Base-by-base conservation (phyloP, 768 basidiomycete genomes). In the Dioszegia crocea region DNA sequence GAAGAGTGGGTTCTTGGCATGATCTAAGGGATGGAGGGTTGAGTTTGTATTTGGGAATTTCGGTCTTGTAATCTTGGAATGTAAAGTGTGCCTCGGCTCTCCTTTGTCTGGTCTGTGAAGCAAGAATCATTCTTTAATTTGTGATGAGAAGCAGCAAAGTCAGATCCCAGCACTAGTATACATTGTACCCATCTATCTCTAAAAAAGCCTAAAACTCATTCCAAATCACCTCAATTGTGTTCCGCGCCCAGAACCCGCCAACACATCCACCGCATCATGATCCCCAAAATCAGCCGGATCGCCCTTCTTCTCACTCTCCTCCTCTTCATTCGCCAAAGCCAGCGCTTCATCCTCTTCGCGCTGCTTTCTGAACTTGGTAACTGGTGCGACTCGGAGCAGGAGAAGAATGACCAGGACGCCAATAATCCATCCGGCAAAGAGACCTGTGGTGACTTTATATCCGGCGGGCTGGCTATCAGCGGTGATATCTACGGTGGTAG, bases 1-100 rank as follows among this genome's bases (percentile, higher is more conserved):
- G 56, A 66, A 76, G 48, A 77, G 74, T 14, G 78, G 78, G 14
- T 82, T 83, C 63, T 55, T 74, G 33, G 61, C 65, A 33, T 73
- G 17, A 36, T 36, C 14, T 17, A 6, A 10, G 31, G 48, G 48
- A 19, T 31, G 12, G 17, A 51, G 45, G 26, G 45, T 43, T 43
- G 41, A 10, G 19, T 8, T 12, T 21, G 41, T 43, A 10, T 8
- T 43, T 43, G 16, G 8, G n/a, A 19, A 19, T 43, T 19, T 43
- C 14, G 40, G 33, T 33, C 40, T 43, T 43, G 40, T 43, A 43
- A 14, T 33, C 33, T 33, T n/a, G n/a, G n/a, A n/a, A n/a, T n/a
- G n/a, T n/a, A n/a, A n/a, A n/a, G n/a, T n/a, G n/a, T n/a, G n/a
- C n/a, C n/a, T n/a, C n/a, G n/a, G n/a, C n/a, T n/a, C n/a, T n/a